Base-by-base conservation (phyloP, 352 stramenopile species). In the Phytophthora constricta region DNA sequence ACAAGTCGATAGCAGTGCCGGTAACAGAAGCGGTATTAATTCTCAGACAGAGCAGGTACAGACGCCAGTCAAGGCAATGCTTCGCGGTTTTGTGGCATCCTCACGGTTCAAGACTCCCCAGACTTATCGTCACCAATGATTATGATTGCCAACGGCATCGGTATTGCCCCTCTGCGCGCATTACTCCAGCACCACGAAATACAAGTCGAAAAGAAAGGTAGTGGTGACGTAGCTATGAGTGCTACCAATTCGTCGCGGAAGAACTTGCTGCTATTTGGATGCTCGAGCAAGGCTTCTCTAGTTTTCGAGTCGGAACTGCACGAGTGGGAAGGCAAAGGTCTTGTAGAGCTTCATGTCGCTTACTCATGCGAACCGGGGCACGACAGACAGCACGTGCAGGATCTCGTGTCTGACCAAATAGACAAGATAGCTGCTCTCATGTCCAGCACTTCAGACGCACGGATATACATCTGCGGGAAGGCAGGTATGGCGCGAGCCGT, bases 71-170 rank as follows among this genome's bases (percentile, higher is more conserved):
- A n/a, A n/a, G n/a, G 4, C n/a, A 4, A 52, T 66, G 45, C 59
- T 59, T 0, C 96, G 49, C 65, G 93, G 92, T 0, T 97, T 97
- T 70, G 70, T 98, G 37, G 77, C 86, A 10, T 75, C 85, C 11
- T 98, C 95, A 1, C 91, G 82, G 0, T 98, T 99, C 69, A 89
- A 92, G 48, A 67, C 98, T 10, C 94, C 95, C 1, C 53, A 10
- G 81, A 98, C 58, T 14, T 74, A 0, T 52, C 79, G 20, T 84
- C 70, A 20, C 96, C 97, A 7, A 87, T 99, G 58, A 84, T 99
- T 9, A 60, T 88, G 53, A 95, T 99, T 59, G 90, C 92, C 27
- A 96, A 93, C 34, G 96, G 96, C 26, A 98, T 96, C 9, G 96
- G 97, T 5, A 82, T 99, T 23, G 95, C 94, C 26, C 92, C 96